Percentiles rank a stretch among this genome's conserved stretches.
These are phyloP conservation scores for Dryadomyces quercus-mongolicae DNA, from an alignment of 2,329 filamentous ascomycete species.

Conservation along the genomic window DNA sequence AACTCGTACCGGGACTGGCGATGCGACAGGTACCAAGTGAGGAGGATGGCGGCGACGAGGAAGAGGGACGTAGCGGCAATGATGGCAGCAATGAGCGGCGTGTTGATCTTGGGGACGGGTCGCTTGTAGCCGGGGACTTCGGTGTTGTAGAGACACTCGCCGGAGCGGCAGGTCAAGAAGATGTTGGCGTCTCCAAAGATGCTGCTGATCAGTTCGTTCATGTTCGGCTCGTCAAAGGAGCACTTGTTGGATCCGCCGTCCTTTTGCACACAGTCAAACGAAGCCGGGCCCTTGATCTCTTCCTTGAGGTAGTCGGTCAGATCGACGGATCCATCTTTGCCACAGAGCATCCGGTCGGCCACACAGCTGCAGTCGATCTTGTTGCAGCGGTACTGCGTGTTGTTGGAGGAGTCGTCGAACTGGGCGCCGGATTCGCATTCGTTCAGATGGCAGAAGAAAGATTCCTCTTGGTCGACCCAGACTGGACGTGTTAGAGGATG, in stretches of 20 bases:
- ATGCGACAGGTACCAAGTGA: conserved; percentile 79
- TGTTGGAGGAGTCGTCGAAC: conserved; percentile 59
- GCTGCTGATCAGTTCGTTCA: conserved; percentile 78
- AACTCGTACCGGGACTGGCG: conserved; percentile 58
- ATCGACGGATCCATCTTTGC: conserved; percentile 81
- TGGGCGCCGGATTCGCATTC: conserved; percentile 65
- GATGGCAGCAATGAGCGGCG: conserved; percentile 84
- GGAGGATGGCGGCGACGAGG: conserved; percentile 71
- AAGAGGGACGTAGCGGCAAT: conserved; percentile 75
- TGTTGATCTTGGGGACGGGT: conserved; percentile 91
- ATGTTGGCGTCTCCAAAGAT: conserved; percentile 93
- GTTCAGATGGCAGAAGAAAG: conserved; percentile 87
- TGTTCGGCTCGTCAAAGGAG: conserved; percentile 78
- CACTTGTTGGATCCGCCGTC: conserved; percentile 55
- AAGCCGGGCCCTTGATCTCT: conserved; percentile 75
- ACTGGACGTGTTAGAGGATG: conserved; percentile 36
- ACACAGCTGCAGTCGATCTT: conserved; percentile 82
- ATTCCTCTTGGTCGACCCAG: conserved; percentile 89
- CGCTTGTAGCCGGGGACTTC: conserved; percentile 84
- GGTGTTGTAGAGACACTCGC: conserved; percentile 87
- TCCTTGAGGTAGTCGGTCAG: conserved; percentile 78
- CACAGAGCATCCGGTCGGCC: conserved; percentile 84
- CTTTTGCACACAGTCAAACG: conserved; percentile 61
- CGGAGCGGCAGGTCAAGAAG: conserved; percentile 65
- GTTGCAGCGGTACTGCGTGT: conserved; percentile 73